phyloP scores from a whole-genome alignment of 805 yeast genomes.

The Lachancea sp. region DNA sequence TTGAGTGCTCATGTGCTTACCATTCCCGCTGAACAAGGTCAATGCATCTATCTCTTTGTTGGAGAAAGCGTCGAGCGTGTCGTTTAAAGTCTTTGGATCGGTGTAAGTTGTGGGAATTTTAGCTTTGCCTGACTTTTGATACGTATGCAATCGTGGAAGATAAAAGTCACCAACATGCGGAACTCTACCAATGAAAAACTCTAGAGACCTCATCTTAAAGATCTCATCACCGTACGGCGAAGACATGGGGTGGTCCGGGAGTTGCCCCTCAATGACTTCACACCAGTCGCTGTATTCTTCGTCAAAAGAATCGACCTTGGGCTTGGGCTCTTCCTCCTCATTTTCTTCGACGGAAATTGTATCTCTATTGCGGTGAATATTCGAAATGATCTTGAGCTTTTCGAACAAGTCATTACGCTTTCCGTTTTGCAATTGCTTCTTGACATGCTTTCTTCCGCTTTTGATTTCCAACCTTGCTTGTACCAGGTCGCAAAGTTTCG shows the following conservation, averaged over 20 bases:
- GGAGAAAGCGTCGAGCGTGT: slow-evolving; percentile 18
- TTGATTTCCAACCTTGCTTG: slow-evolving; percentile 22
- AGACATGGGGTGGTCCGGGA: slow-evolving; percentile 25
- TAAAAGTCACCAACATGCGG: slow-evolving; percentile 31
- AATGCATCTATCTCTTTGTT: slow-evolving; percentile 21
- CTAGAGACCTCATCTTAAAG: slow-evolving; percentile 25
- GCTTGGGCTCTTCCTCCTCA: background rate
- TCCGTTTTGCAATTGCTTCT: slow-evolving; percentile 19
- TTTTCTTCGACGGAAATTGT: slow-evolving; percentile 11
- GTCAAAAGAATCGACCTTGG: slow-evolving; percentile 7
- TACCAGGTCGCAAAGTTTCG: slow-evolving; percentile 21
- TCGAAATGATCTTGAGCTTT: slow-evolving; percentile 18
- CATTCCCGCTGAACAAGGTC: slow-evolving; percentile 20
- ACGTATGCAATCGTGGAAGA: slow-evolving; percentile 25
- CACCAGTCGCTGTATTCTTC: slow-evolving; percentile 24
- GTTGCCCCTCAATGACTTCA: slow-evolving; percentile 20
- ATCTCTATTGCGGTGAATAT: slow-evolving; percentile 17
- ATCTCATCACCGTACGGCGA: slow-evolving; percentile 25
- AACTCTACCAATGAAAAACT: slow-evolving; percentile 29
- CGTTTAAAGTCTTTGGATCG: slow-evolving; percentile 16
- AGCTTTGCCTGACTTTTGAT: slow-evolving; percentile 11
- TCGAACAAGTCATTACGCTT: slow-evolving; percentile 20
- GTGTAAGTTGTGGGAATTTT: slow-evolving; percentile 17
- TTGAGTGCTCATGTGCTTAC: slow-evolving; percentile 18
- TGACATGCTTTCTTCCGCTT: slow-evolving; percentile 20